Base-by-base conservation (phyloP, 495 filamentous ascomycete species). In the Stereocaulon alpinum region DNA sequence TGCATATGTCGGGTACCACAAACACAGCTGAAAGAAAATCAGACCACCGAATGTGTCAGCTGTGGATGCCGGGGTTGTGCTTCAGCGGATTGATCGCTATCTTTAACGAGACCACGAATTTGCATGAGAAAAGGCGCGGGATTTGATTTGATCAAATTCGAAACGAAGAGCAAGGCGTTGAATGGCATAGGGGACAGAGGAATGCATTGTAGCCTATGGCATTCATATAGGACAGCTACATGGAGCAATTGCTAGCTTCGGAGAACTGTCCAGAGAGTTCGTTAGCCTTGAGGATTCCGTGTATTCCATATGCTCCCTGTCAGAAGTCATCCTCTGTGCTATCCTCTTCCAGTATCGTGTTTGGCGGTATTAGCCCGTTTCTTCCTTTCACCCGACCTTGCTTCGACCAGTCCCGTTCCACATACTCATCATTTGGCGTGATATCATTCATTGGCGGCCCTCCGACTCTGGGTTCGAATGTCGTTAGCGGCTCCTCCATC, bases 1-100 rank as follows among this genome's bases (percentile, higher is more conserved):
- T 99, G 93, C 69, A 92, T 99, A 65, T 99, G 93, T 71, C 89
- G 93, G 47, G 93, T 97, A 52, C 93, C 94, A 10, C 88, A 91
- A 68, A 87, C 87, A 27, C 85, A 95, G 71, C 71, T 99, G 66
- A 94, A 94, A 67, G 90, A 96, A 61, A 86, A 88, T 42, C 87
- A 95, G 70, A 85, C 82, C 34, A 84, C 97, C 27, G 86, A 96
- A 72, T 97, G 93, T 66, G 89, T 96, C n/a, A 92, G 81, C 68
- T 99, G 93, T 73, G 94, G 94, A 20, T 99, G 93, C 68, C 77
- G 87, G 58, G 93, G 93, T 0, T 98, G 93, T 70, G 81, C 88
- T 32, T 93, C 88, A 32, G 86, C 86, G 62, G 93, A 96, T 67
- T 96, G 72, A 72, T 29, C 34, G 15, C 20, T 32, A 3, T 45